Evolutionary conservation across 2,329 filamentous ascomycete genomes (phyloP).

Genomic region (Moelleriella libera): DNA sequence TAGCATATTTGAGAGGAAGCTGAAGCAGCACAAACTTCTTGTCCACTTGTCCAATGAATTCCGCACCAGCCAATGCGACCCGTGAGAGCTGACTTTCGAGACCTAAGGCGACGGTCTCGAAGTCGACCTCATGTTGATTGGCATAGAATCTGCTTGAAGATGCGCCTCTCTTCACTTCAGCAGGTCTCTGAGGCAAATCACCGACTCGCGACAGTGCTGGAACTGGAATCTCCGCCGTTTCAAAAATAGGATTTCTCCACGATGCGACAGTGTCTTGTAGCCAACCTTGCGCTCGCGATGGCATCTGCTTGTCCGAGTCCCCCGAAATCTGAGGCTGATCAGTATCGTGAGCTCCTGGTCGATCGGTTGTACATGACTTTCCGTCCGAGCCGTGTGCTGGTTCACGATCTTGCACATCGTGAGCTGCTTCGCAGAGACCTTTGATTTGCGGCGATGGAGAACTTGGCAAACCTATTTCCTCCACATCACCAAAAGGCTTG

Average conservation of each 20-base stretch:
- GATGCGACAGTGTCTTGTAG: constrained; percentile 42
- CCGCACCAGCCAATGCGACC: constrained; percentile 39
- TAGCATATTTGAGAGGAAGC: constrained; percentile 20
- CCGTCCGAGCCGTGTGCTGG: too few species aligned
- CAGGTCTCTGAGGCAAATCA: background rate
- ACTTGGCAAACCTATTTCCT: background rate
- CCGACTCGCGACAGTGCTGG: constrained; percentile 20
- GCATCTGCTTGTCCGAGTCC: constrained; percentile 1
- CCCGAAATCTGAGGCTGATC: background rate
- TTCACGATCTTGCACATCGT: too few species aligned
- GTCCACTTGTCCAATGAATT: constrained; percentile 73
- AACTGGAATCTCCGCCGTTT: constrained; percentile 28
- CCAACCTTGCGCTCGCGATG: constrained; percentile 30
- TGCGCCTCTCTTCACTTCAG: constrained; percentile 1
- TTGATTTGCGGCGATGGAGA: too few species aligned
- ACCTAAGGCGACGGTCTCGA: constrained; percentile 14
- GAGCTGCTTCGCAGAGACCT: too few species aligned
- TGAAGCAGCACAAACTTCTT: constrained; percentile 73
- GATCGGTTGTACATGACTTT: too few species aligned
- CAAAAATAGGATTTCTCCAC: constrained; percentile 70
- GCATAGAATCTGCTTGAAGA: constrained; percentile 3
- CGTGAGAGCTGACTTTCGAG: constrained; percentile 44
- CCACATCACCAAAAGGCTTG: constrained; percentile 27
- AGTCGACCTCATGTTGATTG: constrained; percentile 9
- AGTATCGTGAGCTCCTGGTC: background rate